phyloP scores from a whole-genome alignment of 2,329 filamentous ascomycete genomes.

The Monosporascus sp. region DNA sequence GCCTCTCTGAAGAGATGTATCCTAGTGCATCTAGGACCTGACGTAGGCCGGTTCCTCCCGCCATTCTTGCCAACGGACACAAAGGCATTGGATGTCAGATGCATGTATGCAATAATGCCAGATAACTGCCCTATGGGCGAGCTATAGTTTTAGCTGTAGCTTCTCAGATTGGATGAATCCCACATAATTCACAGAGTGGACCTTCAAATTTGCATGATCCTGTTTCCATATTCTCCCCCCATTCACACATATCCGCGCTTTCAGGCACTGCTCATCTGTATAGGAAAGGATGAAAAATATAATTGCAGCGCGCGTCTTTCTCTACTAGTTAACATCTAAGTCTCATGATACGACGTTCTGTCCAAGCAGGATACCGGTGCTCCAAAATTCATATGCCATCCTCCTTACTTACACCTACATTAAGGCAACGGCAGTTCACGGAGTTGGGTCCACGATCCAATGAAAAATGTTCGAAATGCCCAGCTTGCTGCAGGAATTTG shows the following conservation, averaged over 20 bases:
- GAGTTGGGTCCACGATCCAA: slow-evolving; percentile 7
- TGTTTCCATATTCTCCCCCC: background rate
- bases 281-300: background rate
- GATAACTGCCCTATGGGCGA: background rate
- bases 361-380: background rate
- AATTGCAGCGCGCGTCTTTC: background rate
- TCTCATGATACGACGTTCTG: no score
- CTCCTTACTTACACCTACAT: background rate
- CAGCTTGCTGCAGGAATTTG: background rate
- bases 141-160: slow-evolving; percentile 2
- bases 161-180: slow-evolving; percentile 2
- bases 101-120: background rate
- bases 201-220: background rate
- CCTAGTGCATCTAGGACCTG: background rate
- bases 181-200: slow-evolving; percentile 12
- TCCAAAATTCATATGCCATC: background rate
- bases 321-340: background rate
- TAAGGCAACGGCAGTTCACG: background rate
- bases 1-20: background rate
- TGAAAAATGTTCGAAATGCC: background rate
- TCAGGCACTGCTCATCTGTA: background rate
- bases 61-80: no score
- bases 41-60: background rate
- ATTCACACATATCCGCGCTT: background rate
- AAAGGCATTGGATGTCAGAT: background rate